Evolutionary conservation across 2,329 filamentous ascomycete species (phyloP), one percentile per base, ranked within the genome.

Genomic region (Aspergillus sp.): DNA sequence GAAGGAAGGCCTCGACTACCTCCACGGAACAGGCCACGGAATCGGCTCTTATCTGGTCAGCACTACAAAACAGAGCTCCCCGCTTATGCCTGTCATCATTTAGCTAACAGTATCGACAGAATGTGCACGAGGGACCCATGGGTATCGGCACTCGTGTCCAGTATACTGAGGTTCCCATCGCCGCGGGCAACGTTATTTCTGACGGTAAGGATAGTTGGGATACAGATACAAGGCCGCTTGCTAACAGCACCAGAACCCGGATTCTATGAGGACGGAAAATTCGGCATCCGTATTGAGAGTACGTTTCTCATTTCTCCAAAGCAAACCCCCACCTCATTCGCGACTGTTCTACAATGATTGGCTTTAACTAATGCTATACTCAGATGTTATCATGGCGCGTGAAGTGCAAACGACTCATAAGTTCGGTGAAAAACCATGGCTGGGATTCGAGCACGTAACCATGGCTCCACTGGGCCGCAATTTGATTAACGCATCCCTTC

Each of bases 91-190:
- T 32, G 13, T 38, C 3, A 13, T 10, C 21, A 39, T 52, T 61
- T 63, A 71, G 68, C 50, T 64, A 74, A 59, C 32, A 25, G 50
- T 45, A 23, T 19, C 32, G 47, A 2, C 56, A 82, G 70, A 99
- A 99, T 67, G 95, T 99, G 0, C 95, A 99, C 74, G 95, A 99
- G 79, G 95, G 95, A 0, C 95, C 95, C 1, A 96, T 99, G 63
- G 95, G 95, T 19, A 96, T 99, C 62, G 95, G 95, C 28, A 97
- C 93, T 9, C 86, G 95, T 48, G 87, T 96, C 41, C 91, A 96
- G 69, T 97, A 94, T 73, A 89, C 91, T 0, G 95, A 99, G 73
- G 93, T 98, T 5, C 85, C 95, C 0, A 83, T 99, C 30, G 87
- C 91, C 0, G 84, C 91, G n/a, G 95, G 95, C 48, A 97, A 99